A percentile compares a stretch with the other conserved stretches of the same genome.
Conservation (phyloP, 108 stramenopile species). For the Nitzschia sp. region DNA sequence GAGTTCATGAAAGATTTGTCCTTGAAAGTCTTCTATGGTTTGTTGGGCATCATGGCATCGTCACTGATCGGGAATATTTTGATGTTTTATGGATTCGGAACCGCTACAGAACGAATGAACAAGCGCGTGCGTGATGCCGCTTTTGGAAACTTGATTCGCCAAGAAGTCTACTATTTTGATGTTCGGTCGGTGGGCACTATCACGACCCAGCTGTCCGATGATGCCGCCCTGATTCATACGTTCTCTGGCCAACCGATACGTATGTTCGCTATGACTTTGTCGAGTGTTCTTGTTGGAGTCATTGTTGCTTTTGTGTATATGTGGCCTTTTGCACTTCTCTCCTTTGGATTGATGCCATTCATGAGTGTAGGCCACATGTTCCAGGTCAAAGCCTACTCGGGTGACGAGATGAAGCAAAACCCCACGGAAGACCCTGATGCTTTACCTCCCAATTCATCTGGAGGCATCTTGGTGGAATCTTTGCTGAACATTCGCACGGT, state of each 20-base stretch:
- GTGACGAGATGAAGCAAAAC: constrained; percentile 31
- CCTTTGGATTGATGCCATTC: constrained; percentile 52
- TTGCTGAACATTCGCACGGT: constrained; percentile 60
- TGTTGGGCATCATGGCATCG: constrained; percentile 25
- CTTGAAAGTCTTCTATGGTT: constrained; percentile 17
- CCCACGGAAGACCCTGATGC: constrained; percentile 34
- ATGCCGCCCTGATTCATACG: constrained; percentile 59
- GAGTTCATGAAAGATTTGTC: constrained; percentile 38
- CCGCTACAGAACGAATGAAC: constrained; percentile 56
- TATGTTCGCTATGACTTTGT: constrained; percentile 39
- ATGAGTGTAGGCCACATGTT: constrained; percentile 51
- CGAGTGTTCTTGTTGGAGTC: constrained; percentile 58
- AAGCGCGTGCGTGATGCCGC: constrained; percentile 55
- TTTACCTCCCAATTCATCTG: too few relatives aligned
- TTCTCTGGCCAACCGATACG: constrained; percentile 70
- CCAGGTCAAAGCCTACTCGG: constrained; percentile 53
- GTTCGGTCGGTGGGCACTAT: constrained; percentile 43
- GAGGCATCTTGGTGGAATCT: constrained; percentile 54
- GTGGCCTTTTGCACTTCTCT: constrained; percentile 48
- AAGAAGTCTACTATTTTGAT: constrained; percentile 56
- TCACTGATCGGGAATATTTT: constrained; percentile 43
- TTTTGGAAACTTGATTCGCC: constrained; percentile 44
- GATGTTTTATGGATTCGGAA: constrained; percentile 53
- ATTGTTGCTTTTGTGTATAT: constrained; percentile 54
- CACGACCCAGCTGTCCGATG: constrained; percentile 64